These are phyloP conservation scores for Nigrograna mackinnonii DNA, from an alignment of 2,329 filamentous ascomycete genomes.

Conservation along the genomic window DNA sequence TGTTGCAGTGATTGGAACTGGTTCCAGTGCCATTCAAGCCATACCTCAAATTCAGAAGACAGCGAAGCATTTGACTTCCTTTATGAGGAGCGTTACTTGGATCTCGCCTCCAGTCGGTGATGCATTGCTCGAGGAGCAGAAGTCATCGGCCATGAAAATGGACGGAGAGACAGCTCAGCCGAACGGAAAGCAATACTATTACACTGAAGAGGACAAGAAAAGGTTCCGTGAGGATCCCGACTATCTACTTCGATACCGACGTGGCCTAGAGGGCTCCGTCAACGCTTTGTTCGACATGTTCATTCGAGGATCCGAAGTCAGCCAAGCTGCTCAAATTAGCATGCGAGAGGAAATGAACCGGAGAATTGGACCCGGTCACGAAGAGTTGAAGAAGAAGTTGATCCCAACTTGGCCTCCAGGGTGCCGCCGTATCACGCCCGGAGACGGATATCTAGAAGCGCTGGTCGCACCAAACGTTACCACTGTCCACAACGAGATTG, in stretches of 20 bases:
- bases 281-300: constrained; percentile 59
- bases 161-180: constrained; percentile 42
- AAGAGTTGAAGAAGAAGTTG: constrained; percentile 48
- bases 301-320: constrained; percentile 50
- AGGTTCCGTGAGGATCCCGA: constrained; percentile 62
- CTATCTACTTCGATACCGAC: constrained; percentile 54
- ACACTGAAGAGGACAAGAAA: constrained; percentile 57
- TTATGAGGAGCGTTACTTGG: constrained; percentile 45
- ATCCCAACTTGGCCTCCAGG: constrained; percentile 54
- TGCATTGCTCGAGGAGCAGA: constrained; percentile 31
- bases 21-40: neutral
- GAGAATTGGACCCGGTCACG: constrained; percentile 42
- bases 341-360: constrained; percentile 46
- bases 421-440: constrained; percentile 34
- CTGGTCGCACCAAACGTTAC: constrained; percentile 32
- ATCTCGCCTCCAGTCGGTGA: constrained; percentile 43
- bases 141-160: constrained; percentile 34
- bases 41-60: neutral
- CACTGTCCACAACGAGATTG: constrained; percentile 28
- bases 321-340: constrained; percentile 45
- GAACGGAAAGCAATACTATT: constrained; percentile 45
- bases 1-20: neutral
- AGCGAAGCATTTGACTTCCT: too few relatives aligned
- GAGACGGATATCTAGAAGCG: constrained; percentile 36
- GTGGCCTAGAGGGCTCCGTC: constrained; percentile 53